Percentiles rank a stretch among this genome's conserved stretches.
Conservation (phyloP, 345 rosid species). For the Citrus inodora region DNA sequence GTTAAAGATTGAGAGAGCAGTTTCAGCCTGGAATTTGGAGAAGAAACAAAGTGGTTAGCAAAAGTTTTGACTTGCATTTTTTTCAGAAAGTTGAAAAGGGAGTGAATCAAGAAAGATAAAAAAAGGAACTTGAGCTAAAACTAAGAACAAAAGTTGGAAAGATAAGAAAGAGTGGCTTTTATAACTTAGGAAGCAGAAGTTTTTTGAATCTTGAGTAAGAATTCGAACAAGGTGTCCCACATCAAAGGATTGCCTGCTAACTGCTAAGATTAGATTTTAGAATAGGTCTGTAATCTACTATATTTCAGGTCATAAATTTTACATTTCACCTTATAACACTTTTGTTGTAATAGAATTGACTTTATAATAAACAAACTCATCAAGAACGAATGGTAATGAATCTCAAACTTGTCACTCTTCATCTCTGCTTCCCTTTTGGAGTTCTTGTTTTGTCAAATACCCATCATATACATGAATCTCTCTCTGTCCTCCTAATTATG, state of each 20-base stretch:
- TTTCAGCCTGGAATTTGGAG: slow-evolving; percentile 16
- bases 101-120: neutral
- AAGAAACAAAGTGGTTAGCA: slow-evolving; percentile 15
- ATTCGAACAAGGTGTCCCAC: neutral
- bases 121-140: neutral
- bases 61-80: slow-evolving; percentile 42
- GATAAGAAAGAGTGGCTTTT: neutral
- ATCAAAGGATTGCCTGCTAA: neutral
- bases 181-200: neutral
- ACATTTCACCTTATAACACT: neutral
- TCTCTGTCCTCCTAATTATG: neutral
- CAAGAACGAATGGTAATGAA: neutral
- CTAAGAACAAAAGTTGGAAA: neutral
- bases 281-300: neutral
- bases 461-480: too few relatives aligned
- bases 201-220: too few relatives aligned
- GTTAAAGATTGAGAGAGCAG: slow-evolving; percentile 22
- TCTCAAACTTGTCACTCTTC: neutral
- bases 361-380: neutral
- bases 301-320: neutral
- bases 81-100: neutral
- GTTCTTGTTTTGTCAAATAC: neutral
- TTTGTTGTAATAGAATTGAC: neutral
- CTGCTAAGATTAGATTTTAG: neutral
- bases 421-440: neutral